Percentiles rank a stretch among this genome's conserved stretches.
Evolutionary conservation across 164 flowering plant genomes (phyloP).

Genomic region (Aristolochia fimbriata): DNA sequence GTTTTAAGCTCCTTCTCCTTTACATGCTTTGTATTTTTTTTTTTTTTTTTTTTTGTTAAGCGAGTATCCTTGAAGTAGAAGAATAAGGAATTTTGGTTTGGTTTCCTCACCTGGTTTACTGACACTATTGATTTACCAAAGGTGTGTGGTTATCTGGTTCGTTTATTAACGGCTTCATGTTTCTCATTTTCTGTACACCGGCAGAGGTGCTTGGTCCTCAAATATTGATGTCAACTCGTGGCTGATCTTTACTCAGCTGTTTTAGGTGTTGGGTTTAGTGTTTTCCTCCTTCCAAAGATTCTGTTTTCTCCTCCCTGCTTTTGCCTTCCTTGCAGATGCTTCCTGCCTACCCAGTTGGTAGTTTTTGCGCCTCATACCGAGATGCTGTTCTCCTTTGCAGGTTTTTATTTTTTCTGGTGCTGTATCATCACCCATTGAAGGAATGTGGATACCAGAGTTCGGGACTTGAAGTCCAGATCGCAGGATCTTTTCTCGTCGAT

Average conservation of each 20-base stretch:
- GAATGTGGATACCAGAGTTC: constrained; percentile 22
- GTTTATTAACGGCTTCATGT: too few relatives aligned
- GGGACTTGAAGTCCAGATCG: constrained; percentile 39
- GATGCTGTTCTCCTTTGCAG: constrained; percentile 75
- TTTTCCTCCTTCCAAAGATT: constrained; percentile 10
- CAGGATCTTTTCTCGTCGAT: constrained; percentile 16
- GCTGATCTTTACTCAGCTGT: neutral
- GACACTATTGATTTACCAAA: too few relatives aligned
- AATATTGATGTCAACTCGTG: constrained; percentile 1
- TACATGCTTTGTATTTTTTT: too few relatives aligned
- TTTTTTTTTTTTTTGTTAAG: too few relatives aligned
- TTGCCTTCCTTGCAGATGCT: constrained; percentile 30
- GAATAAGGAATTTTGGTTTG: too few relatives aligned
- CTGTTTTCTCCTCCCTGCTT: constrained; percentile 6
- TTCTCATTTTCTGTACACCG: neutral
- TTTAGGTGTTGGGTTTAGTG: constrained; percentile 19
- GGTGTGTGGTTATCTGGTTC: too few relatives aligned
- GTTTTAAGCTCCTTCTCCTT: too few relatives aligned
- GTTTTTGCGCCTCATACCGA: constrained; percentile 51
- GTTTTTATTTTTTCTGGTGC: constrained; percentile 17
- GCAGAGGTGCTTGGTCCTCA: neutral
- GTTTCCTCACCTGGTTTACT: too few relatives aligned
- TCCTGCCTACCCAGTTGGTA: constrained; percentile 57
- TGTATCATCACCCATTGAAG: constrained; percentile 6
- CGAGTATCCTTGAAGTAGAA: too few relatives aligned